Conservation (phyloP, 306 rosid species). For the Gastrolobium villosum region DNA sequence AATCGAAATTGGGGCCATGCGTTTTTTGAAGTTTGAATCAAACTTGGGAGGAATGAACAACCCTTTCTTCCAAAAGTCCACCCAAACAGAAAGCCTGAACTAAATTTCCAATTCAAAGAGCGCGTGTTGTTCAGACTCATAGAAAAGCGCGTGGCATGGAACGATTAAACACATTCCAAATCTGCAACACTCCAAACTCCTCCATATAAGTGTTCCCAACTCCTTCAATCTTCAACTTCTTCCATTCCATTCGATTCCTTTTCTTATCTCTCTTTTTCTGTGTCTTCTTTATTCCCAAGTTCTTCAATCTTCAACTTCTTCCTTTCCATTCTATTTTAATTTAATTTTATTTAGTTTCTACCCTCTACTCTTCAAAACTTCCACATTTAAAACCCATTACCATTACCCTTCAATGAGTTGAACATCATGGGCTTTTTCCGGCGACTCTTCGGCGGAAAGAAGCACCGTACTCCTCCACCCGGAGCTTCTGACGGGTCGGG, state of each 20-base stretch:
- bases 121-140: constrained; percentile 33
- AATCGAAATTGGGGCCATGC: not conserved
- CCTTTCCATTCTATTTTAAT: not conserved
- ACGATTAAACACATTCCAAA: constrained; percentile 21
- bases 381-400: not conserved
- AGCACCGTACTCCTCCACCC: constrained; percentile 32
- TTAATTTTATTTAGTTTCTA: not conserved
- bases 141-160: not conserved
- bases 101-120: not conserved
- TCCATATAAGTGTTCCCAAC: constrained; percentile 38
- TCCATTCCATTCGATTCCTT: constrained; percentile 19
- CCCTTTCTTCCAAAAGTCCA: not conserved
- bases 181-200: constrained; percentile 15
- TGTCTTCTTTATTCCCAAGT: not conserved
- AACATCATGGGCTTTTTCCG: constrained; percentile 89
- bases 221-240: constrained; percentile 17
- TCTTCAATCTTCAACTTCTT: constrained; percentile 14
- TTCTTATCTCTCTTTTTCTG: not conserved
- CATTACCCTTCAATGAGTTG: constrained; percentile 49
- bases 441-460: constrained; percentile 78
- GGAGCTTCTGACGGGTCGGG: not conserved
- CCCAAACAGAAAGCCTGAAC: not conserved
- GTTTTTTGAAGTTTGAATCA: not conserved
- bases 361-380: not conserved
- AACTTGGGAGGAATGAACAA: not conserved